Conservation (phyloP, 352 stramenopile genomes). For the Globisporangium parvum region DNA sequence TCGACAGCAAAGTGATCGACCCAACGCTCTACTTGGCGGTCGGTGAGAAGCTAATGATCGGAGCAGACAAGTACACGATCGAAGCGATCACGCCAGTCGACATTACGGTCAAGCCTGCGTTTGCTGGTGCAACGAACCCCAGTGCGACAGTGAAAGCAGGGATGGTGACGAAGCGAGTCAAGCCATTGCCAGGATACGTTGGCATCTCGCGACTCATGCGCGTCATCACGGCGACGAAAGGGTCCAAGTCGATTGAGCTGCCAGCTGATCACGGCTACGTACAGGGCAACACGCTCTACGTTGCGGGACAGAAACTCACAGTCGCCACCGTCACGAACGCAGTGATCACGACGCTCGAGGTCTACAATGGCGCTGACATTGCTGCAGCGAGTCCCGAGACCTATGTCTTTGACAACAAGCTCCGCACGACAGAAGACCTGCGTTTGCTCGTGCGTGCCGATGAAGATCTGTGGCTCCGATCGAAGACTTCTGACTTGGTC, state of each 20-base stretch:
- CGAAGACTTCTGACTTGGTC: constrained; percentile 30
- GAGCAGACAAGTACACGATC: constrained; percentile 25
- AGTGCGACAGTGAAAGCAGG: constrained; percentile 30
- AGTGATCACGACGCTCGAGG: constrained; percentile 26
- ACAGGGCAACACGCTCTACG: constrained; percentile 25
- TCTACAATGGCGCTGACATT: constrained; percentile 31
- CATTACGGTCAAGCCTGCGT: constrained; percentile 35
- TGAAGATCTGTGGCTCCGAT: constrained; percentile 57
- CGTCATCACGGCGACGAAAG: constrained; percentile 35
- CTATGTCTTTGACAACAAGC: constrained; percentile 56
- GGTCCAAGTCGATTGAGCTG: constrained; percentile 29
- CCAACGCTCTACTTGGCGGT: constrained; percentile 56
- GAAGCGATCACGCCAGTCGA: constrained; percentile 32
- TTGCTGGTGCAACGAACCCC: constrained; percentile 7
- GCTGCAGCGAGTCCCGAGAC: constrained; percentile 20
- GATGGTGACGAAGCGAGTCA: constrained; percentile 46
- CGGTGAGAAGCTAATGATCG: constrained; percentile 47
- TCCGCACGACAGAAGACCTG: constrained; percentile 58
- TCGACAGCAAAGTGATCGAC: constrained; percentile 41
- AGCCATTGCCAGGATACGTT: constrained; percentile 37
- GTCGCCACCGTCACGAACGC: constrained; percentile 17
- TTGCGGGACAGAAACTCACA: constrained; percentile 33
- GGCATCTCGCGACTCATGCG: constrained; percentile 36
- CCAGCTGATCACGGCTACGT: constrained; percentile 34
- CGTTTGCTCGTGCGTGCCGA: constrained; percentile 19